phyloP scores from a whole-genome alignment of 108 stramenopile genomes.

The Mayamaea pseudoterrestris region DNA sequence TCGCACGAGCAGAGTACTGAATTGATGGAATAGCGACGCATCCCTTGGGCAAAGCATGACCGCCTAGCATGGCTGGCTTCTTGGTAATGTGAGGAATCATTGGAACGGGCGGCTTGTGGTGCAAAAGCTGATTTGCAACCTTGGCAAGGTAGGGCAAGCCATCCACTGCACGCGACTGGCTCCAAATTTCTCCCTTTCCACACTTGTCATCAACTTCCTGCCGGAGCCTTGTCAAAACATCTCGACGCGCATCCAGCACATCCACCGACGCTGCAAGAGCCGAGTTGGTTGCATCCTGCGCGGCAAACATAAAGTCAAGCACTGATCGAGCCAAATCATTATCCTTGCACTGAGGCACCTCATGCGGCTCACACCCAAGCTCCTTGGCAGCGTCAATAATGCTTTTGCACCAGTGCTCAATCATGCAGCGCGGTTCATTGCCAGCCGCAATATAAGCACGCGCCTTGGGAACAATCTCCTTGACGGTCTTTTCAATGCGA shows the following conservation, averaged over 20 bases:
- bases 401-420: constrained; percentile 7
- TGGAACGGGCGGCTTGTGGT: constrained; percentile 22
- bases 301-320: constrained; percentile 18
- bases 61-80: not conserved
- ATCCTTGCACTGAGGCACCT: constrained; percentile 10
- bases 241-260: constrained; percentile 2
- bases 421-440: constrained; percentile 15
- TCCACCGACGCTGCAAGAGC: constrained; percentile 7
- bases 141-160: constrained; percentile 1
- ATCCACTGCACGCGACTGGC: not conserved
- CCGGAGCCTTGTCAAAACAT: constrained; percentile 9
- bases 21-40: constrained; percentile 12
- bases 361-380: not conserved
- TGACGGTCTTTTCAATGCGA: constrained; percentile 4
- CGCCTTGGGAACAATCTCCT: constrained; percentile 7
- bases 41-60: constrained; percentile 4
- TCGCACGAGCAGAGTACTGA: constrained; percentile 4
- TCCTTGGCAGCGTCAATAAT: constrained; percentile 9
- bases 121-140: constrained; percentile 16
- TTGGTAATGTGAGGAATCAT: constrained; percentile 13
- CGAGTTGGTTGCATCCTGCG: constrained; percentile 21
- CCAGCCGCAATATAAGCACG: constrained; percentile 3
- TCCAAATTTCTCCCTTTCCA: not conserved
- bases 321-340: constrained; percentile 9
- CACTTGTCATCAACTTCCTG: constrained; percentile 3